These are phyloP conservation scores for Fraxinus sp. DNA, from an alignment of 305 asterid genomes.

Conservation along the genomic window DNA sequence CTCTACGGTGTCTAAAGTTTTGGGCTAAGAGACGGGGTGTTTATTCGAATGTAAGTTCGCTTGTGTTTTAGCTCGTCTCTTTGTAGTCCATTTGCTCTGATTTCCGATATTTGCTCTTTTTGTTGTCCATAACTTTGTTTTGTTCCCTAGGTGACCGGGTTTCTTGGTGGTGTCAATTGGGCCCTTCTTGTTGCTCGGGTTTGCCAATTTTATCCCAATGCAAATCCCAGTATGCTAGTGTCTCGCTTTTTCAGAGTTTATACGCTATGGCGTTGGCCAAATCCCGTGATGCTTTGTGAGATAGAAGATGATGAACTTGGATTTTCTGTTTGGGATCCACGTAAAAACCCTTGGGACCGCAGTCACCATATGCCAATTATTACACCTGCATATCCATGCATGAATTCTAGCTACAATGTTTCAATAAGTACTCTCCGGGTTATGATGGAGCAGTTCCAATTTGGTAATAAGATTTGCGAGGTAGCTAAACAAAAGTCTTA, in stretches of 20 bases:
- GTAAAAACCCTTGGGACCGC: constrained; percentile 79
- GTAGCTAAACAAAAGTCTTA: constrained; percentile 34
- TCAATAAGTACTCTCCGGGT: constrained; percentile 88
- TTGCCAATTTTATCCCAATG: constrained; percentile 90
- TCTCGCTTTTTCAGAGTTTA: constrained; percentile 91
- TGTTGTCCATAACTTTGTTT: not conserved
- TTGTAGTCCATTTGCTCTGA: not conserved
- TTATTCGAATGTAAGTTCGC: constrained; percentile 83
- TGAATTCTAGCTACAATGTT: constrained; percentile 97
- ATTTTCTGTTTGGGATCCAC: constrained; percentile 89
- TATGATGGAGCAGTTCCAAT: constrained; percentile 78
- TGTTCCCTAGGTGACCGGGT: constrained; percentile 79
- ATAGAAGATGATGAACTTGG: constrained; percentile 83
- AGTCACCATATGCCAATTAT: constrained; percentile 89
- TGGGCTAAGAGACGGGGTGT: constrained; percentile 99
- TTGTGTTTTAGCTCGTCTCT: not conserved
- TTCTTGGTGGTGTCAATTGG: constrained; percentile 99
- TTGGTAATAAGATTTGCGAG: constrained; percentile 77
- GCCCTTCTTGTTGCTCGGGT: constrained; percentile 96
- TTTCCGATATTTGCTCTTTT: not conserved
- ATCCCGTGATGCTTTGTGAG: constrained; percentile 86
- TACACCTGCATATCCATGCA: constrained; percentile 98
- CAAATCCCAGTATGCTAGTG: constrained; percentile 91
- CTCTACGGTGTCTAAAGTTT: constrained; percentile 79
- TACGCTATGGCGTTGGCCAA: constrained; percentile 97